A percentile compares a stretch with the other conserved stretches of the same genome.
Evolutionary conservation across 2,329 filamentous ascomycete genomes (phyloP).

Genomic region (Arthrobotrys musiformis): DNA sequence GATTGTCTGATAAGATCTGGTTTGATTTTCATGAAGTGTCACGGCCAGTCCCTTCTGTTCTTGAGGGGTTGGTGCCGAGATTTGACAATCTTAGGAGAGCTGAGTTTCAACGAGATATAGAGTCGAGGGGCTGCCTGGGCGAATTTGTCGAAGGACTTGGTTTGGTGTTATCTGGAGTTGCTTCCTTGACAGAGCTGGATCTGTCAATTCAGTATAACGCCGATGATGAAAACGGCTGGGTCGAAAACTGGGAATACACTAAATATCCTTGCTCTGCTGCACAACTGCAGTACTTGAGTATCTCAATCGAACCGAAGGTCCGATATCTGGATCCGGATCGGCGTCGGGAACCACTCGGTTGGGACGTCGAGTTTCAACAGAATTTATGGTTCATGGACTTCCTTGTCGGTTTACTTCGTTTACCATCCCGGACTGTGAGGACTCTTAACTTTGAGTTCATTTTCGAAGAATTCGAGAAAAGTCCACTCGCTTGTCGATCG

Average conservation of each 20-base stretch:
- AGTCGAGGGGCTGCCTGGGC: neutral
- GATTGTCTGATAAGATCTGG: neutral
- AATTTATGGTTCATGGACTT: conserved; percentile 1
- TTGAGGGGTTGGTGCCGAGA: neutral
- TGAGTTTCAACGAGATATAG: neutral
- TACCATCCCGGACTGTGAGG: neutral
- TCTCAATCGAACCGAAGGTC: neutral
- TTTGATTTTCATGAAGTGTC: neutral
- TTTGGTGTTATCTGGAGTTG: neutral
- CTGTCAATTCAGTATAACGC: neutral
- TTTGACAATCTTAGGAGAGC: neutral
- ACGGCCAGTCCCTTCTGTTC: neutral
- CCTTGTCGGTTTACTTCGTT: neutral
- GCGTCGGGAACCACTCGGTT: too few relatives aligned
- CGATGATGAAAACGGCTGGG: neutral
- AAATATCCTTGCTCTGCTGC: neutral
- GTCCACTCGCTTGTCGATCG: neutral
- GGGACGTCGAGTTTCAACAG: neutral
- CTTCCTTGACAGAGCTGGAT: neutral
- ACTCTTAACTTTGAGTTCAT: conserved; percentile 1
- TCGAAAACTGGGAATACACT: neutral
- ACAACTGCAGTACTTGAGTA: neutral
- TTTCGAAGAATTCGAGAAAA: neutral
- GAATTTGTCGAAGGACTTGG: neutral
- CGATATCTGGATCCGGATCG: too few relatives aligned